Evolutionary conservation across 805 yeast genomes (phyloP), one percentile per base, ranked within the genome.

Genomic region (Suhomyces pyralidae): DNA sequence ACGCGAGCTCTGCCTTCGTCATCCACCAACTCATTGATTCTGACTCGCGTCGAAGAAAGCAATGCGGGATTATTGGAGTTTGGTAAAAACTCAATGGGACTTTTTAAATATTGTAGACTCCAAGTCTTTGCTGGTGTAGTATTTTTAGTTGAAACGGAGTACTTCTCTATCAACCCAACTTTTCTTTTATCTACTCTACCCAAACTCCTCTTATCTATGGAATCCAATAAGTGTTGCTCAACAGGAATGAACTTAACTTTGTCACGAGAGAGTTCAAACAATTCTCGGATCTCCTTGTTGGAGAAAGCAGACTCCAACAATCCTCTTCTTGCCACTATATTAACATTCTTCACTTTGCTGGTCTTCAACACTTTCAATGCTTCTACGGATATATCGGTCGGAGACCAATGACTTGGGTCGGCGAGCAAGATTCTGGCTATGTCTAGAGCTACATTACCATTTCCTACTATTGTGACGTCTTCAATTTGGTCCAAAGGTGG

Each of bases 391-490:
- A 94, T 86, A 68, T 94, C 99, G 0, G 97, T 93, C 0, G 69
- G 59, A 1, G 71, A 53, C 83, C 96, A 84, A 50, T 81, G 79
- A 1, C 71, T 72, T 0, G 86, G 81, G 45, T 70, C 73, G 4
- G 85, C 84, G 51, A 92, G 67, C 32, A 94, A 71, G 1, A 94
- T 76, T 50, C 99, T 74, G 0, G 97, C 90, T 4, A 94, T 83
- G 66, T 94, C 99, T 55, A 94, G 71, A 0, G 98, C 97, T 15
- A 94, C 99, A 65, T 94, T 94, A 45, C 99, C 99, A 67, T 92
- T 93, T 6, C 99, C 99, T n/a, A 94, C 80, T 30, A 94, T 85
- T 0, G 87, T 82, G 1, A 90, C 96, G 38, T 78, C 75, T 55
- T 81, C 79, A 2, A 85, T 84, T 28, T 78, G 70, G 2, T 78